Percentiles rank a stretch among this genome's conserved stretches.
phyloP scores from a whole-genome alignment of 148 eudicot species.

The Fagopyrum tataricum region DNA sequence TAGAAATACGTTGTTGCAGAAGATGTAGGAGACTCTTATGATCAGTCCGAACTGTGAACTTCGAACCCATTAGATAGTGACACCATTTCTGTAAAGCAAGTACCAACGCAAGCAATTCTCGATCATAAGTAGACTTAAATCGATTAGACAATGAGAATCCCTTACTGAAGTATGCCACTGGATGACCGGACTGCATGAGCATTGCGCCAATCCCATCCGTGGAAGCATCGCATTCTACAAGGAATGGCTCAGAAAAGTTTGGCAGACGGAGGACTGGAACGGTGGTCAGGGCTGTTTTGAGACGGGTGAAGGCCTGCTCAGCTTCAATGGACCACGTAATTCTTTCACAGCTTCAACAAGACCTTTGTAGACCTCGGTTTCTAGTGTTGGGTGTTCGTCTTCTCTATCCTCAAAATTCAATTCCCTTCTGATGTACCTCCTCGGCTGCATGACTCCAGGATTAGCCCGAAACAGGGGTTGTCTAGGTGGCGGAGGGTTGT shows the following conservation, averaged over 20 bases:
- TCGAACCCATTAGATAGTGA: constrained; percentile 14
- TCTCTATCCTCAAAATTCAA: no score
- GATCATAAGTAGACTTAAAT: not conserved
- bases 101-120: not conserved
- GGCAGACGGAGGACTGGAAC: not conserved
- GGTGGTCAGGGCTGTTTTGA: not conserved
- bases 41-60: no score
- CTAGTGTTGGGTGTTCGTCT: no score
- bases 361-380: no score
- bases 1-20: no score
- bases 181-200: not conserved
- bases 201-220: not conserved
- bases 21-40: no score
- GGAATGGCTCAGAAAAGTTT: not conserved
- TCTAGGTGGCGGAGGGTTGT: no score
- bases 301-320: not conserved
- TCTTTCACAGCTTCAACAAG: no score
- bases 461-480: no score
- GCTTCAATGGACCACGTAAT: not conserved
- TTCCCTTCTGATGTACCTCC: no score
- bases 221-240: not conserved
- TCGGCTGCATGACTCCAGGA: no score
- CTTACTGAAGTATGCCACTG: not conserved
- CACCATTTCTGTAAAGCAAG: not conserved
- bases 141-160: not conserved